phyloP scores from a whole-genome alignment of 805 yeast species.

The Alloascoidea africana region DNA sequence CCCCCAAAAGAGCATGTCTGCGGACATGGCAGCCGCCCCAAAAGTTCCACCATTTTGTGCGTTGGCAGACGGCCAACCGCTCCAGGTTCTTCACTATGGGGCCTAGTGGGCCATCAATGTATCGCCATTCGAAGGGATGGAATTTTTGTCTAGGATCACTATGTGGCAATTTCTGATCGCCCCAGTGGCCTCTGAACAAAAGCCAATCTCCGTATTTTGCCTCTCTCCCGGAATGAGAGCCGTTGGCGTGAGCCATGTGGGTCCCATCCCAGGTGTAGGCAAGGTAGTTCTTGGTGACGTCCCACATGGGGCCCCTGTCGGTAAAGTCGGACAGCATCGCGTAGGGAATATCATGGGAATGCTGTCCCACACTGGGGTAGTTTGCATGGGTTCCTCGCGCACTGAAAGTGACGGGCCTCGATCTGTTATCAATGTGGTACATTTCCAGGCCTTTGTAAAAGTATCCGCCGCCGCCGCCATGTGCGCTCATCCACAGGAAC shows the following conservation, averaged over 20 bases:
- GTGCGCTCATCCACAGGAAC: conserved; percentile 93
- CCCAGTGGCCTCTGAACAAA: conserved; percentile 77
- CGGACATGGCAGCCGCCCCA: conserved; percentile 74
- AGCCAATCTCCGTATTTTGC: conserved; percentile 58
- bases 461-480: conserved; percentile 93
- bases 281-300: conserved; percentile 67
- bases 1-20: conserved; percentile 59
- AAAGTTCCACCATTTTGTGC: conserved; percentile 87
- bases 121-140: conserved; percentile 81
- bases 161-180: conserved; percentile 54
- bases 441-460: conserved; percentile 64
- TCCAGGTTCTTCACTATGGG: conserved; percentile 68
- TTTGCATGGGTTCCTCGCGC: conserved; percentile 97
- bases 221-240: conserved; percentile 36
- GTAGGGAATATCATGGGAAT: conserved; percentile 90
- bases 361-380: conserved; percentile 91
- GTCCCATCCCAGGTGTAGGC: conserved; percentile 70
- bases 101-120: conserved; percentile 88
- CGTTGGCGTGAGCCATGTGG: conserved; percentile 20
- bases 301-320: conserved; percentile 93
- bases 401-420: conserved; percentile 66
- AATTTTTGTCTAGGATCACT: conserved; percentile 70
- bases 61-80: conserved; percentile 63
- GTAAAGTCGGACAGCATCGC: conserved; percentile 85
- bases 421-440: conserved; percentile 22